Evolutionary conservation across 2,329 filamentous ascomycete genomes (phyloP).

Genomic region (Claviceps maximensis): DNA sequence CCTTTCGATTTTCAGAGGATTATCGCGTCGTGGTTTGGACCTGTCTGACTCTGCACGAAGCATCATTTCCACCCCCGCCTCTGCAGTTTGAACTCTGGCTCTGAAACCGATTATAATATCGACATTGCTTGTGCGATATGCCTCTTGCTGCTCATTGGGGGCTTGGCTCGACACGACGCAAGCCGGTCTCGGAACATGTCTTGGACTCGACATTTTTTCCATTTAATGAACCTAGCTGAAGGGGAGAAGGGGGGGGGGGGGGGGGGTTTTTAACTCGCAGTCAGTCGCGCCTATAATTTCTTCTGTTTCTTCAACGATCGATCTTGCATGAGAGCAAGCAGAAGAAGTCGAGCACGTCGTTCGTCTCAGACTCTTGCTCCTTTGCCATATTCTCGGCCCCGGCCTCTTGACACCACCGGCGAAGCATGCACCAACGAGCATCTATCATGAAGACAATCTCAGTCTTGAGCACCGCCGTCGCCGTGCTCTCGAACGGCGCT

Average conservation of each 20-base stretch:
- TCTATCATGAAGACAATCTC: conserved; percentile 17
- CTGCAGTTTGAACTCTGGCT: too few relatives aligned
- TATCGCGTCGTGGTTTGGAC: too few relatives aligned
- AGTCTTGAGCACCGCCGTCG: conserved; percentile 10
- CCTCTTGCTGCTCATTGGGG: neutral
- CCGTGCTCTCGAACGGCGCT: conserved; percentile 7
- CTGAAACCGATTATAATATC: neutral
- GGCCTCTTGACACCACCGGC: neutral
- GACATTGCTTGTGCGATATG: neutral
- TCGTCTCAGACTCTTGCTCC: neutral
- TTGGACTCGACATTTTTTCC: neutral
- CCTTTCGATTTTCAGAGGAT: too few relatives aligned
- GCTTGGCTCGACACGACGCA: neutral
- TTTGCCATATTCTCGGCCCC: neutral
- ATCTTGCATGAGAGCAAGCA: neutral
- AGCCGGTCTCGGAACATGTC: neutral
- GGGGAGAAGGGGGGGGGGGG: too few relatives aligned
- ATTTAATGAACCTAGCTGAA: too few relatives aligned
- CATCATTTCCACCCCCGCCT: neutral
- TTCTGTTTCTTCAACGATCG: neutral
- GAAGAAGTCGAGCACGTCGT: neutral
- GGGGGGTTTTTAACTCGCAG: too few relatives aligned
- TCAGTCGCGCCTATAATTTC: too few relatives aligned
- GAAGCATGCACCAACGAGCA: neutral
- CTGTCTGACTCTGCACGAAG: too few relatives aligned